Percentiles rank a stretch among this genome's conserved stretches.
These are phyloP conservation scores for Colletotrichum ledebouriae DNA, from an alignment of 2,329 filamentous ascomycete genomes.

Conservation along the genomic window DNA sequence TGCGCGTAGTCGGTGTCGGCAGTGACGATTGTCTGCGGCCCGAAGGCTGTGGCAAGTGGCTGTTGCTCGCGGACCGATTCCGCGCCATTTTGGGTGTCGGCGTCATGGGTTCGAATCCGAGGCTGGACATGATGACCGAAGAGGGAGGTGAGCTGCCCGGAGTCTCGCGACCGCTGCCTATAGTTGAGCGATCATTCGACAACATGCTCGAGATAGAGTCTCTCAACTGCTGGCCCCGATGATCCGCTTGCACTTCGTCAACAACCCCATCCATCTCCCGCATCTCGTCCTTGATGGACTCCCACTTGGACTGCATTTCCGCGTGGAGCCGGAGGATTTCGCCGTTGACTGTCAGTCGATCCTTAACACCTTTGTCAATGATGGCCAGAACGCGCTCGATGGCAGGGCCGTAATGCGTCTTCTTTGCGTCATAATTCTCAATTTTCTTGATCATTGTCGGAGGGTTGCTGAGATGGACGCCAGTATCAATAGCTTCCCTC, in stretches of 20 bases:
- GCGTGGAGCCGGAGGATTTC: constrained; percentile 89
- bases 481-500: constrained; percentile 81
- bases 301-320: constrained; percentile 88
- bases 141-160: constrained; percentile 76
- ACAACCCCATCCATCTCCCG: constrained; percentile 80
- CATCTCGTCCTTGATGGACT: constrained; percentile 81
- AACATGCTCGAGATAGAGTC: constrained; percentile 95
- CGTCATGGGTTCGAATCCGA: constrained; percentile 64
- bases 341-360: constrained; percentile 95
- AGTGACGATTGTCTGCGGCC: constrained; percentile 63
- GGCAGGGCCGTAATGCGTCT: constrained; percentile 91
- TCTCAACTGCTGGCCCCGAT: constrained; percentile 80
- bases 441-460: constrained; percentile 82
- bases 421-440: constrained; percentile 95
- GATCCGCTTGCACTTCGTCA: constrained; percentile 77
- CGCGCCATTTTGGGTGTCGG: constrained; percentile 59
- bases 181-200: constrained; percentile 81
- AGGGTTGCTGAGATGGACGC: constrained; percentile 79
- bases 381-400: constrained; percentile 92
- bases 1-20: constrained; percentile 60
- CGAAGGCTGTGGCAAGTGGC: constrained; percentile 60
- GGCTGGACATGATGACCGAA: constrained; percentile 70
- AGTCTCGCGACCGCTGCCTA: constrained; percentile 77
- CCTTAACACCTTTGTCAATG: constrained; percentile 94
- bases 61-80: constrained; percentile 59